These are phyloP conservation scores for Aureobasidium subglaciale DNA, from an alignment of 2,329 filamentous ascomycete genomes.

Conservation along the genomic window DNA sequence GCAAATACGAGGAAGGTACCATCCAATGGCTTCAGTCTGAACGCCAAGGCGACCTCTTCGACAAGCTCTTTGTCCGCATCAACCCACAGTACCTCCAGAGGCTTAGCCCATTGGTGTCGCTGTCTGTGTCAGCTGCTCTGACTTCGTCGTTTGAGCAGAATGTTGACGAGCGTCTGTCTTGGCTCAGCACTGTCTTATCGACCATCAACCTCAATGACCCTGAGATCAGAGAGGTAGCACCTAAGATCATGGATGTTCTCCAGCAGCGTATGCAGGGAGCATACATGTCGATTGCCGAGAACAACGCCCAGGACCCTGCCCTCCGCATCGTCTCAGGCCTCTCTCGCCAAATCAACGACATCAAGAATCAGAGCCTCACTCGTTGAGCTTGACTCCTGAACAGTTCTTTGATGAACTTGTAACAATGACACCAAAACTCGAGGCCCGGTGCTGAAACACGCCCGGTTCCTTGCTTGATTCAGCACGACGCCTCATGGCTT, in stretches of 20 bases:
- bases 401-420: neutral
- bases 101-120: slow-evolving; percentile 50
- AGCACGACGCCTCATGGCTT: neutral
- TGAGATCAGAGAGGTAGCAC: slow-evolving; percentile 50
- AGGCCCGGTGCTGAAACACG: neutral
- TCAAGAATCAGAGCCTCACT: slow-evolving; percentile 16
- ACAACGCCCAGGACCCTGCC: slow-evolving; percentile 42
- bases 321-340: slow-evolving; percentile 29
- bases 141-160: slow-evolving; percentile 50
- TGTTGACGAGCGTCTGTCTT: slow-evolving; percentile 48
- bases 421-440: neutral
- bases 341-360: slow-evolving; percentile 24
- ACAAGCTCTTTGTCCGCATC: slow-evolving; percentile 52
- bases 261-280: slow-evolving; percentile 49
- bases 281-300: slow-evolving; percentile 51
- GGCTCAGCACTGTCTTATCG: slow-evolving; percentile 50
- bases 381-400: neutral
- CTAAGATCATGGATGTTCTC: slow-evolving; percentile 54
- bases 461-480: neutral
- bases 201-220: slow-evolving; percentile 43
- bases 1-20: slow-evolving; percentile 37
- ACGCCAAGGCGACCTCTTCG: slow-evolving; percentile 54
- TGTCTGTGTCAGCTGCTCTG: slow-evolving; percentile 57
- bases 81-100: slow-evolving; percentile 50
- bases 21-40: slow-evolving; percentile 55